A percentile compares a stretch with the other conserved stretches of the same genome.
phyloP scores from a whole-genome alignment of 345 rosid species.

The Rubroshorea leprosula region DNA sequence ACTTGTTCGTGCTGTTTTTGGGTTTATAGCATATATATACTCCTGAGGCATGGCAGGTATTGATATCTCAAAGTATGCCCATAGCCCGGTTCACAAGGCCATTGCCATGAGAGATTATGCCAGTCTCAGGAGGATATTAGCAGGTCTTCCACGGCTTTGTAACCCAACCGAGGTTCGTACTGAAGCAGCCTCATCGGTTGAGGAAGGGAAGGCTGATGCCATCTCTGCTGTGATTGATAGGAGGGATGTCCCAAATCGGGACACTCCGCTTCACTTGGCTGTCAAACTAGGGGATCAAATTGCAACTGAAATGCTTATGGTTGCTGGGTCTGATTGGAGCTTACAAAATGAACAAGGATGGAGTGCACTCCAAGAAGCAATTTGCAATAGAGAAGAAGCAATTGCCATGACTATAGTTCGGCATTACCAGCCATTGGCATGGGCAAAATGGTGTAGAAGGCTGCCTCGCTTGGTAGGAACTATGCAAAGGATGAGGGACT shows the following conservation, averaged over 20 bases:
- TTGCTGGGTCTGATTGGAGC: slow-evolving; percentile 93
- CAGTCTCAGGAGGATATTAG: slow-evolving; percentile 55
- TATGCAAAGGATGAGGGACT: slow-evolving; percentile 85
- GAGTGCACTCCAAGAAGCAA: slow-evolving; percentile 96
- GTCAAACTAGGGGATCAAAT: slow-evolving; percentile 72
- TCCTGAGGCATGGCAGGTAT: slow-evolving; percentile 65
- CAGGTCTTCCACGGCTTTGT: slow-evolving; percentile 61
- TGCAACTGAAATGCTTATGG: slow-evolving; percentile 82
- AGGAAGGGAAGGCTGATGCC: slow-evolving; percentile 80
- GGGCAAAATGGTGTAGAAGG: slow-evolving; percentile 97
- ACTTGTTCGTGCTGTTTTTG: slow-evolving; percentile 1
- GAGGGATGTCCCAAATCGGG: slow-evolving; percentile 83
- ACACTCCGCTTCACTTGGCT: slow-evolving; percentile 90
- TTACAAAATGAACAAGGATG: slow-evolving; percentile 90
- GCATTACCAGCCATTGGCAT: slow-evolving; percentile 81
- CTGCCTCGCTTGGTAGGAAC: slow-evolving; percentile 78
- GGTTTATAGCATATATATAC: slow-evolving; percentile 19
- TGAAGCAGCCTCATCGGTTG: slow-evolving; percentile 58
- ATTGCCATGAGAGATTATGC: slow-evolving; percentile 59
- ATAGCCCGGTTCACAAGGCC: slow-evolving; percentile 86
- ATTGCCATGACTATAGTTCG: slow-evolving; percentile 76
- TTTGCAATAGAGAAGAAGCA: slow-evolving; percentile 64
- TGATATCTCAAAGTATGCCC: slow-evolving; percentile 72
- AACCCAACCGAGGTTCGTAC: slow-evolving; percentile 63
- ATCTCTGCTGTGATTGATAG: slow-evolving; percentile 65